Conservation (phyloP, 1,139 yeast species). For the Insectozyma bohioensis region DNA sequence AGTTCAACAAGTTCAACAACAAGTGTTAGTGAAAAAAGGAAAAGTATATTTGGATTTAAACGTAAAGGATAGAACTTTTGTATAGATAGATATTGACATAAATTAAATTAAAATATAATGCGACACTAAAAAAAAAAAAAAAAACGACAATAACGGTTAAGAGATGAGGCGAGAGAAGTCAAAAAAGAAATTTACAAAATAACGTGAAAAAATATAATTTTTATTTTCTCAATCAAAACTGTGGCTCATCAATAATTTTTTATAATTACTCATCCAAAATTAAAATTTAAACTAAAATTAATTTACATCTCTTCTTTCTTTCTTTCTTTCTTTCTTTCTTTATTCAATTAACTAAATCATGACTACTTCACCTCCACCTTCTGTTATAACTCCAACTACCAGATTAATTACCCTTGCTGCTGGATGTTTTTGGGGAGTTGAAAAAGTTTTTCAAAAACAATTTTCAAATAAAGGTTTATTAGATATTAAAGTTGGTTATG, state of each 20-base stretch:
- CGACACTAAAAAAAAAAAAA: neutral
- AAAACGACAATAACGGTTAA: no score
- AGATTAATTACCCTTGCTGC: constrained; percentile 66
- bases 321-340: no score
- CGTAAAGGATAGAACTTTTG: constrained; percentile 18
- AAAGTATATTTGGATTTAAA: constrained; percentile 42
- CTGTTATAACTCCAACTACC: constrained; percentile 38
- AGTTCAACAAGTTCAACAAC: constrained; percentile 12
- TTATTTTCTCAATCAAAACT: no score
- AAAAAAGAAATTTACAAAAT: no score
- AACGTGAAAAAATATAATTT: no score
- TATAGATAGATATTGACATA: no score
- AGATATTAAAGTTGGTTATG: constrained; percentile 85
- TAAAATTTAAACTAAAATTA: no score
- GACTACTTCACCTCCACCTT: constrained; percentile 33
- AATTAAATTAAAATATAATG: no score
- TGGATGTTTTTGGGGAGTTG: constrained; percentile 97
- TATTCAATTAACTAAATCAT: no score
- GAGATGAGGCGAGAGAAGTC: no score
- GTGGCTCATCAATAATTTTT: no score
- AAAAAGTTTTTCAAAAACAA: constrained; percentile 73
- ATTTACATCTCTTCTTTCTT: no score
- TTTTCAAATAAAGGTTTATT: constrained; percentile 61
- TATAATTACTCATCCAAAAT: constrained; percentile 9
- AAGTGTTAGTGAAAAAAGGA: constrained; percentile 24